phyloP scores from a whole-genome alignment of 2,329 filamentous ascomycete genomes.

The Exophiala alcalophila region DNA sequence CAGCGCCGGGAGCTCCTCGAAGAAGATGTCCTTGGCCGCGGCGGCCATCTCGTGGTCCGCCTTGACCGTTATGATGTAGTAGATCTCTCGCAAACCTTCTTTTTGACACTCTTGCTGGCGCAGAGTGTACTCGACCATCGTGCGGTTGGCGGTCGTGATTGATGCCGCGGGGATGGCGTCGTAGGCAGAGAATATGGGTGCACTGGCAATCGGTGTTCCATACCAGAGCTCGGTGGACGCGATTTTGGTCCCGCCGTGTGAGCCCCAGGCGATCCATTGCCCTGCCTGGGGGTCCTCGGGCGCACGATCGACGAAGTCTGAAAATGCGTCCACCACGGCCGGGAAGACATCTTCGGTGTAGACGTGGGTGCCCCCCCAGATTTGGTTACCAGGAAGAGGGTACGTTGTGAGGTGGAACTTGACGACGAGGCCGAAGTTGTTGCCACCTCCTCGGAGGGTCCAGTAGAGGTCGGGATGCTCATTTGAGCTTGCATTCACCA shows the following conservation, averaged over 20 bases:
- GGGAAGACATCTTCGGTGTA: slow-evolving; percentile 30
- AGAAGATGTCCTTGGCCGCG: slow-evolving; percentile 31
- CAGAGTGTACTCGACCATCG: slow-evolving; percentile 35
- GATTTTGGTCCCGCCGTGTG: slow-evolving; percentile 20
- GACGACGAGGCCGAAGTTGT: slow-evolving; percentile 41
- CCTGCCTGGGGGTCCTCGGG: slow-evolving; percentile 36
- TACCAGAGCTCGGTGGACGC: slow-evolving; percentile 39
- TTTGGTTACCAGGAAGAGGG: slow-evolving; percentile 12
- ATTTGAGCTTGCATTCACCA: slow-evolving; percentile 35
- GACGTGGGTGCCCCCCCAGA: slow-evolving; percentile 26
- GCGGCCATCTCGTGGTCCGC: slow-evolving; percentile 34
- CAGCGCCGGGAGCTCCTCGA: slow-evolving; percentile 28
- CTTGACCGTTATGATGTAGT: slow-evolving; percentile 36
- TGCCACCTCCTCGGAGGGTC: slow-evolving; percentile 42
- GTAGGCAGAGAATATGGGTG: slow-evolving; percentile 41
- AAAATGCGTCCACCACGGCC: slow-evolving; percentile 35
- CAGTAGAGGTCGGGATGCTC: slow-evolving; percentile 40
- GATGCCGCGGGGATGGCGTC: slow-evolving; percentile 34
- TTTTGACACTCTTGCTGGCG: slow-evolving; percentile 38
- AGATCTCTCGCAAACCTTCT: slow-evolving; percentile 35
- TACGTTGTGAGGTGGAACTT: slow-evolving; percentile 39
- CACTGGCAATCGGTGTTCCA: slow-evolving; percentile 36
- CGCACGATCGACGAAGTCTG: slow-evolving; percentile 34
- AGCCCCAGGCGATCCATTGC: slow-evolving; percentile 6
- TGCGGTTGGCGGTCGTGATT: slow-evolving; percentile 34